Conservation (phyloP, 2,329 filamentous ascomycete genomes). For the Ramularia endophylla region DNA sequence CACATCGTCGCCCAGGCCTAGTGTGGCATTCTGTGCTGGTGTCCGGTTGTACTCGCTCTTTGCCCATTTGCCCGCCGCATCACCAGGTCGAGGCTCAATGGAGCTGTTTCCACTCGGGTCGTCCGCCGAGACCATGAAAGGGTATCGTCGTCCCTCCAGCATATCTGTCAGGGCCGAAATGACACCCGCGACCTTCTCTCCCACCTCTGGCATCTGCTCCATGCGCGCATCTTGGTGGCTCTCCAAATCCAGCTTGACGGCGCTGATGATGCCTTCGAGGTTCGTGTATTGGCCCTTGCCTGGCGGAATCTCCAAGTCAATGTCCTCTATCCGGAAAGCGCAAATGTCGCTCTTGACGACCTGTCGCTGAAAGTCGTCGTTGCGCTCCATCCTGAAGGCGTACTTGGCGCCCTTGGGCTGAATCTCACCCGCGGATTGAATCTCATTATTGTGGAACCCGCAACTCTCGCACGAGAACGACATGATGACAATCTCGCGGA, state of each 20-base stretch:
- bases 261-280: conserved; percentile 77
- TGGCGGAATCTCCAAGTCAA: conserved; percentile 88
- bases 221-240: conserved; percentile 78
- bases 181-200: conserved; percentile 69
- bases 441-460: conserved; percentile 82
- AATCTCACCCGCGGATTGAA: conserved; percentile 86
- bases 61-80: conserved; percentile 81
- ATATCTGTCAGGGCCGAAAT: conserved; percentile 70
- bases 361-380: conserved; percentile 73
- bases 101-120: conserved; percentile 95
- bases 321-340: conserved; percentile 77
- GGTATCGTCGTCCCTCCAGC: conserved; percentile 69
- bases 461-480: conserved; percentile 93
- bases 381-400: conserved; percentile 67
- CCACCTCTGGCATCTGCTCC: conserved; percentile 68
- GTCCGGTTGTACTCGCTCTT: conserved; percentile 80
- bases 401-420: conserved; percentile 84
- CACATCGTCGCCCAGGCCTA: conserved; percentile 61
- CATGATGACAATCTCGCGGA: conserved; percentile 96
- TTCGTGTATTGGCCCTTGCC: conserved; percentile 91
- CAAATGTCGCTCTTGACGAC: conserved; percentile 90
- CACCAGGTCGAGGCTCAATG: conserved; percentile 74
- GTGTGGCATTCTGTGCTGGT: conserved; percentile 74
- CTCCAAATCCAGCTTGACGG: conserved; percentile 73
- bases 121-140: conserved; percentile 82